Base-by-base conservation (phyloP, 768 basidiomycete species). In the Calvatia gigantea region DNA sequence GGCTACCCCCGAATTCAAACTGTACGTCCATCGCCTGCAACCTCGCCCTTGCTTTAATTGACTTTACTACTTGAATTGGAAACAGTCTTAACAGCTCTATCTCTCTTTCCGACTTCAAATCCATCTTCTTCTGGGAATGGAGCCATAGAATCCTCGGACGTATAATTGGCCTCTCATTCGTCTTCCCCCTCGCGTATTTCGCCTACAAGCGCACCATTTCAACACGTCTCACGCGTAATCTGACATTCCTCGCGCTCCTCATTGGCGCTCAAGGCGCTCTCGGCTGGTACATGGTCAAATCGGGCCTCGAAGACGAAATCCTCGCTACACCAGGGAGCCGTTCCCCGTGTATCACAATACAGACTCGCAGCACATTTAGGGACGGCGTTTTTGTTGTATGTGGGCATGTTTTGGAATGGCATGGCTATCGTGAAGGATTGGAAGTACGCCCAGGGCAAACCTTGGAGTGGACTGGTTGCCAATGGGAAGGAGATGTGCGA, bases 201-300 rank as follows among this genome's bases (percentile, higher is more conserved):
- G 75, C 85, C 38, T 52, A 81, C 37, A 81, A 84, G 37, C 86
- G 84, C 58, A 82, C 83, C 58, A 85, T 98, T 27, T 77, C 91
- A 4, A 71, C 76, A 2, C 67, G 80, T 0, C 76, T 93, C 57
- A 80, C 85, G 1, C 63, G 70, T n/a, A 82, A 84, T 58, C 81
- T 97, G 21, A 69, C 81, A 12, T 86, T 82, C 2, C 79, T 98
- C 60, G 89, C 87, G 0, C 65, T 85, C 0, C 82, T 98, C 29
- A 87, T 99, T 48, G 97, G 94, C 27, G 86, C 84, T 17, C 94
- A 99, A 70, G 97, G 97, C 43, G 78, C 82, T 17, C 78, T 99
- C 17, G 97, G 97, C 25, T 99, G 97, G 97, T 98, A 98, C 76
- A 99, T 99, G 97, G 97, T 99, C 53, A 89, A 95, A 69, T 98